Evolutionary conservation across 2,329 filamentous ascomycete species (phyloP).

Genomic region (Fusarium sp.): DNA sequence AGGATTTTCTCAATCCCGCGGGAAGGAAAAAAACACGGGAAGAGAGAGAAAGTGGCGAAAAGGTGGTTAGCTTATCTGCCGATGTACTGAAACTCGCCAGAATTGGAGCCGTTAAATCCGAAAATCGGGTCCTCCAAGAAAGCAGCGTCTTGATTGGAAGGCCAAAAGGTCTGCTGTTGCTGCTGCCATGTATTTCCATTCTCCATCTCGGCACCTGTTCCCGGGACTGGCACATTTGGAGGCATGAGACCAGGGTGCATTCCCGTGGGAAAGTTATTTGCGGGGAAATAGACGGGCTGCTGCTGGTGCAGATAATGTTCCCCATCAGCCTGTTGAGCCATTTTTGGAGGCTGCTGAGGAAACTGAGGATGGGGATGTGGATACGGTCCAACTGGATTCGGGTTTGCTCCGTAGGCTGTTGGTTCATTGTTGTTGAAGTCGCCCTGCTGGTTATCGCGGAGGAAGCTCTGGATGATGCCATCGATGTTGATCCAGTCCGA

Average conservation of each 20-base stretch:
- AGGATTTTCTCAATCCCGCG: neutral
- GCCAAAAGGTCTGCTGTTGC: constrained; percentile 13
- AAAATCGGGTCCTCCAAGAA: constrained; percentile 50
- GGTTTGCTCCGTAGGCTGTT: constrained; percentile 1
- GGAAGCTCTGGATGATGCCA: constrained; percentile 54
- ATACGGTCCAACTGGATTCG: neutral
- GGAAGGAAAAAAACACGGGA: neutral
- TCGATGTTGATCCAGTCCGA: constrained; percentile 52
- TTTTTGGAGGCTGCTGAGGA: constrained; percentile 11
- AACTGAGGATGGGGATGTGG: neutral
- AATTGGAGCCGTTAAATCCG: constrained; percentile 50
- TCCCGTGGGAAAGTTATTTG: constrained; percentile 23
- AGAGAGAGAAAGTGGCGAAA: neutral
- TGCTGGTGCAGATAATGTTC: constrained; percentile 24
- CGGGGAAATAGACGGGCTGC: constrained; percentile 19
- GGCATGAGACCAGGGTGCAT: neutral
- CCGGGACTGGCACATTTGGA: neutral
- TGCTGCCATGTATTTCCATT: constrained; percentile 22
- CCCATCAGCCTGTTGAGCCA: constrained; percentile 10
- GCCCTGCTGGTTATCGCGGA: constrained; percentile 33
- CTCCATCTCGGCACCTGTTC: constrained; percentile 6
- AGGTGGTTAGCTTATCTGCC: constrained; percentile 13
- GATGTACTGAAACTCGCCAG: constrained; percentile 43
- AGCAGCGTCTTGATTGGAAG: constrained; percentile 21
- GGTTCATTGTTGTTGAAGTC: constrained; percentile 23